Conservation (phyloP, 768 basidiomycete species). For the Boletus coccyginus region DNA sequence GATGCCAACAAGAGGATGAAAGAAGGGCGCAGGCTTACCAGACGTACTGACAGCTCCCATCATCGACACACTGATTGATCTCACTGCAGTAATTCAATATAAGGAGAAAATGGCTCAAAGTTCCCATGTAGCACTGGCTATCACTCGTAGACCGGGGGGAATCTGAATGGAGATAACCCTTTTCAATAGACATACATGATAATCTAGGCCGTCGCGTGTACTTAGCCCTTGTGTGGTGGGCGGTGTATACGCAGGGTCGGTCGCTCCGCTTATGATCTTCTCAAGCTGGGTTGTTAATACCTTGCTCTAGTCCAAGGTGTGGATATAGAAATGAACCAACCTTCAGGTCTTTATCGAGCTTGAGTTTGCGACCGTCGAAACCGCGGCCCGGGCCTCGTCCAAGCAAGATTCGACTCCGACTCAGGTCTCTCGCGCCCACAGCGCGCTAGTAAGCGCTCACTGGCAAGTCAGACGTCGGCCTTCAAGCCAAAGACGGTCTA, state of each 20-base stretch:
- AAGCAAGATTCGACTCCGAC: too few species aligned
- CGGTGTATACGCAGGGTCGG: neutral
- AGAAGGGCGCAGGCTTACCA: neutral
- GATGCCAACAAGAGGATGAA: neutral
- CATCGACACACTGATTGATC: neutral
- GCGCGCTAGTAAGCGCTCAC: too few species aligned
- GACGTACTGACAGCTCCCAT: neutral
- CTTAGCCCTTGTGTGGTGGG: too few species aligned
- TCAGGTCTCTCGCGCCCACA: too few species aligned
- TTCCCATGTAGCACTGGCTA: conserved; percentile 9
- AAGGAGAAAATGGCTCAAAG: neutral
- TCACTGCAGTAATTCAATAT: neutral
- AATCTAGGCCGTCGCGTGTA: neutral
- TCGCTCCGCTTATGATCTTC: neutral
- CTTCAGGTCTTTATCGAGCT: neutral
- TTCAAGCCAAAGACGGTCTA: too few species aligned
- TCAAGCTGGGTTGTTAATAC: neutral
- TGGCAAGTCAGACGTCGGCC: too few species aligned
- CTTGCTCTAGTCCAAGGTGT: neutral
- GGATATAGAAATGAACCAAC: neutral
- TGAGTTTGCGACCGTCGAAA: too few species aligned
- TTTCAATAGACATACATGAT: too few species aligned
- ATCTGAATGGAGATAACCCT: neutral
- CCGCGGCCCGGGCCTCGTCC: too few species aligned
- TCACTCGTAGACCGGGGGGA: neutral